A percentile compares a stretch with the other conserved stretches of the same genome.
These are phyloP conservation scores for Solanum virginianum DNA, from an alignment of 257 asterid genomes.

Conservation along the genomic window DNA sequence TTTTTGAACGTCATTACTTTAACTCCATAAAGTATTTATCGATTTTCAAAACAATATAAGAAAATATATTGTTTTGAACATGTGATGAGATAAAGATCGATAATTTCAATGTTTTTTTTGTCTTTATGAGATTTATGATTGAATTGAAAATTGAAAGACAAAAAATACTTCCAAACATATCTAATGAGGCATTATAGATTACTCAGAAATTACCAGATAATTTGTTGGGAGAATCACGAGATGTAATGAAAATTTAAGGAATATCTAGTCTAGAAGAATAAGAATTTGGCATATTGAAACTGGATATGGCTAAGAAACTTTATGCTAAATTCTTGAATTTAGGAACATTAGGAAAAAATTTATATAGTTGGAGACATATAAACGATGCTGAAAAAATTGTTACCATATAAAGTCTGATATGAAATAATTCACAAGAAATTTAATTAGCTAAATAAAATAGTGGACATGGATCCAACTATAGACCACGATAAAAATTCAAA, in stretches of 20 bases:
- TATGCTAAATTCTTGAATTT: background rate
- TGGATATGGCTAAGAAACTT: background rate
- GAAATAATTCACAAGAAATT: background rate
- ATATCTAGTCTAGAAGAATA: background rate
- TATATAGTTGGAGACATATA: background rate
- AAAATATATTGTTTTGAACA: background rate
- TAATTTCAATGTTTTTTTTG: background rate
- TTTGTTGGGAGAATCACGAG: background rate
- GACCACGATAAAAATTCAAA: background rate
- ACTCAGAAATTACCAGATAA: background rate
- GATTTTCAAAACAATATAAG: background rate
- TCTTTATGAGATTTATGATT: background rate
- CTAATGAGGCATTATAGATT: background rate
- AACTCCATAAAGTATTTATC: too few relatives aligned
- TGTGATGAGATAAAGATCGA: background rate
- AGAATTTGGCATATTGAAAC: background rate
- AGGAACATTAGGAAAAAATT: background rate
- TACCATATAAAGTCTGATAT: background rate
- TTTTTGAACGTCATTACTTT: background rate
- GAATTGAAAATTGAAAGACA: background rate
- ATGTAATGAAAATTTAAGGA: background rate
- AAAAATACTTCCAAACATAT: background rate
- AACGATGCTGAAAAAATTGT: background rate
- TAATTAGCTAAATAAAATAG: background rate
- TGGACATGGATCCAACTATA: background rate